phyloP scores from a whole-genome alignment of 2,329 filamentous ascomycete species.

The Aspergillus clavatus region DNA sequence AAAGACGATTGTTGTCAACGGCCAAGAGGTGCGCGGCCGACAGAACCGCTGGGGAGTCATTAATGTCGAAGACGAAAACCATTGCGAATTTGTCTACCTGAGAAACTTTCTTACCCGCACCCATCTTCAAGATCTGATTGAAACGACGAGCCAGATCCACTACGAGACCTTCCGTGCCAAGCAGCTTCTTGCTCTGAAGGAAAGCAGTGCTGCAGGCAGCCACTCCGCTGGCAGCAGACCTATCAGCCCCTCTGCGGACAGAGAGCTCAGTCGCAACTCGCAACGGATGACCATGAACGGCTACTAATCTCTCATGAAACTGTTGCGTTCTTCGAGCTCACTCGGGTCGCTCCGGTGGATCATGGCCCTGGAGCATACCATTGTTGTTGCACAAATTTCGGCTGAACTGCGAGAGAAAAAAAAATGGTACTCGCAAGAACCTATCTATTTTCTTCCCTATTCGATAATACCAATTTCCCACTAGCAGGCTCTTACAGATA shows the following conservation, averaged over 20 bases:
- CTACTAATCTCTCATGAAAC: constrained; percentile 58
- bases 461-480: constrained; percentile 27
- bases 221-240: constrained; percentile 71
- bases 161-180: constrained; percentile 99
- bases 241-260: constrained; percentile 90
- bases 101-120: constrained; percentile 98
- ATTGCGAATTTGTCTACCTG: constrained; percentile 99
- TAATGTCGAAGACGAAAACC: constrained; percentile 98
- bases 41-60: constrained; percentile 99
- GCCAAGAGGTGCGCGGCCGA: constrained; percentile 93
- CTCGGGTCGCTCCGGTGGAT: constrained; percentile 15
- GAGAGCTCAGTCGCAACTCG: constrained; percentile 93
- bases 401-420: too few species aligned
- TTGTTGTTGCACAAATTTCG: constrained; percentile 10
- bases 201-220: constrained; percentile 80
- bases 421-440: constrained; percentile 15
- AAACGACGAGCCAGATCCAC: constrained; percentile 99
- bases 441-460: constrained; percentile 7
- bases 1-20: constrained; percentile 94
- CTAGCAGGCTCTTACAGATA: constrained; percentile 37
- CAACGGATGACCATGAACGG: constrained; percentile 99
- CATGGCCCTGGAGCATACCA: constrained; percentile 15
- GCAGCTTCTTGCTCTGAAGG: constrained; percentile 95
- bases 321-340: constrained; percentile 10
- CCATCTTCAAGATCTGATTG: constrained; percentile 96